A percentile compares a stretch with the other conserved stretches of the same genome.
These are phyloP conservation scores for Cyclotella kingstonii DNA, from an alignment of 108 stramenopile genomes.

Conservation along the genomic window DNA sequence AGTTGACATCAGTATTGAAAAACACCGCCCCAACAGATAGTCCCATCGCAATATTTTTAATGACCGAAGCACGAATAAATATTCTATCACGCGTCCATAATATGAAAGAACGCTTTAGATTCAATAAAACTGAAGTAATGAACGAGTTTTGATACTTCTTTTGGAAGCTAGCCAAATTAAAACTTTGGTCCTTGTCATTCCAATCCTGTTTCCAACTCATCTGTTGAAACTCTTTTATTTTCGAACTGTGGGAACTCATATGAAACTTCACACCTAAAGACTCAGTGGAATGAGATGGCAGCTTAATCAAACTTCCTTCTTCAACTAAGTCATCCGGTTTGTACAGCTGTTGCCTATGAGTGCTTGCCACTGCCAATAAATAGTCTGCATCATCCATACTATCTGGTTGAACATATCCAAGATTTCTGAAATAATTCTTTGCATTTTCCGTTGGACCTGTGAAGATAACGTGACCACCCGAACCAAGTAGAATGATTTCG, in stretches of 20 bases:
- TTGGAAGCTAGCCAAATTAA: constrained; percentile 7
- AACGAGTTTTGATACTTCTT: constrained; percentile 39
- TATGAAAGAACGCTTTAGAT: constrained; percentile 27
- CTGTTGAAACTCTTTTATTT: neutral
- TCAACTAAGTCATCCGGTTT: constrained; percentile 17
- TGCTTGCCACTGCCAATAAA: constrained; percentile 30
- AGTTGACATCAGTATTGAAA: constrained; percentile 43
- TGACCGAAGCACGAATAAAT: constrained; percentile 40
- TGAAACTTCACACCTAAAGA: constrained; percentile 7
- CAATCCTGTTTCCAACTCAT: constrained; percentile 10
- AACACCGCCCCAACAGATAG: constrained; percentile 74
- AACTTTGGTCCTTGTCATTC: neutral
- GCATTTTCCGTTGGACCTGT: constrained; percentile 60
- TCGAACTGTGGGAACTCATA: constrained; percentile 3
- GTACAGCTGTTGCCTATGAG: constrained; percentile 48
- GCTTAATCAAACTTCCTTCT: neutral
- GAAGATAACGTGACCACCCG: constrained; percentile 60
- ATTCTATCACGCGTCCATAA: constrained; percentile 39
- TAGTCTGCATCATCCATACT: constrained; percentile 66
- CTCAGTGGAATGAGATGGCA: constrained; percentile 3
- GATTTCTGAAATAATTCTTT: constrained; percentile 33
- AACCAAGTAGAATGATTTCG: constrained; percentile 56
- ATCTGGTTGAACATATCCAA: constrained; percentile 54
- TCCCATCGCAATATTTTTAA: constrained; percentile 67
- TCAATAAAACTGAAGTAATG: constrained; percentile 20